Evolutionary conservation across 2,329 filamentous ascomycete genomes (phyloP).

Genomic region (Stagonosporopsis cucurbitacearum): DNA sequence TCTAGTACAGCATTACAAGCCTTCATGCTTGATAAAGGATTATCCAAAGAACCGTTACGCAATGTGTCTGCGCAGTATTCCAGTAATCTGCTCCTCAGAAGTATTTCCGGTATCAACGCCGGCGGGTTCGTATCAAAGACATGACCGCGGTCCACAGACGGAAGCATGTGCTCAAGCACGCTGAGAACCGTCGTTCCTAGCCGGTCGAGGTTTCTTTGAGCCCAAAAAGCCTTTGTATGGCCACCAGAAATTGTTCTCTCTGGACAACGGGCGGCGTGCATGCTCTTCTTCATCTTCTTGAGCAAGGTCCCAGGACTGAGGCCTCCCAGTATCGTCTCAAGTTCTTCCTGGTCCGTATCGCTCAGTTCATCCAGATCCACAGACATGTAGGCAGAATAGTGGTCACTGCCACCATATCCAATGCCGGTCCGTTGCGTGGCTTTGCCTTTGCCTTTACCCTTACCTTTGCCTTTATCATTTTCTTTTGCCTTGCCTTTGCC

Average conservation of each 20-base stretch:
- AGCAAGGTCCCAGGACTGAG: neutral
- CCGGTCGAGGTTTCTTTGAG: slow-evolving; percentile 13
- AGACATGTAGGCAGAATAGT: neutral
- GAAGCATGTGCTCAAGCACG: slow-evolving; percentile 36
- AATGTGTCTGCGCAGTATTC: slow-evolving; percentile 50
- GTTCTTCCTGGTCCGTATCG: neutral
- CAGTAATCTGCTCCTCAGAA: slow-evolving; percentile 47
- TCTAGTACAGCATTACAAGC: slow-evolving; percentile 51
- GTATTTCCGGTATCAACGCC: slow-evolving; percentile 38
- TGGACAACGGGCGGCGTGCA: neutral
- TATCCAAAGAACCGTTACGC: slow-evolving; percentile 51
- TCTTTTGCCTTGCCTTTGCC: slow-evolving; percentile 1
- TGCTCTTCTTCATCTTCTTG: neutral
- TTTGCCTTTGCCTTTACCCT: neutral
- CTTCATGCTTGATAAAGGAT: slow-evolving; percentile 40
- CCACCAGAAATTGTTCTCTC: neutral
- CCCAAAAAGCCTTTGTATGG: neutral
- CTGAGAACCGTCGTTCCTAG: slow-evolving; percentile 22
- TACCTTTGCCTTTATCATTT: neutral
- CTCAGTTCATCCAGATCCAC: neutral
- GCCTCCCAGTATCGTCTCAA: neutral
- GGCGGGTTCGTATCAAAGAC: slow-evolving; percentile 43
- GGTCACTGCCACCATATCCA: slow-evolving; percentile 18
- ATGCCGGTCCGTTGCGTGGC: slow-evolving; percentile 13
- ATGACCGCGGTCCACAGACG: slow-evolving; percentile 23